Evolutionary conservation across 2,329 filamentous ascomycete species (phyloP), one percentile per base, ranked within the genome.

Genomic region (Torrubiellomyces zombiae): DNA sequence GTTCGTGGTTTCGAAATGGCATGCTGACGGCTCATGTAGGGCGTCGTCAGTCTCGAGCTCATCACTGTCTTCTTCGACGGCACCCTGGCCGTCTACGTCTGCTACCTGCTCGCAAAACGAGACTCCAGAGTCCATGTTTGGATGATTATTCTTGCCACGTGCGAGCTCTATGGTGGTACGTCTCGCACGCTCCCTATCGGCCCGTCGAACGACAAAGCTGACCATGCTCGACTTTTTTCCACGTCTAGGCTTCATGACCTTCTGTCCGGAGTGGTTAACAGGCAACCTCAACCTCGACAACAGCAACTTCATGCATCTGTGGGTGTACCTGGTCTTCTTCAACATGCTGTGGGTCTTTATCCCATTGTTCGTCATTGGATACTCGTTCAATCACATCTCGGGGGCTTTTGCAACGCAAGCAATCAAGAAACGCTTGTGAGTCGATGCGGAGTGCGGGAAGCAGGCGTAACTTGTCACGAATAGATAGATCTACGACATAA

Each of bases 311-410:
- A 72, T 77, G 67, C 73, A 72, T 38, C 51, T 63, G 33, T 76
- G 70, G 70, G 53, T 75, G 9, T 76, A 75, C 36, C 51, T 77
- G 10, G 55, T 73, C 35, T 75, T 76, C 47, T 76, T 77, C 55
- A 77, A 77, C 47, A 62, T 59, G 37, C 50, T 75, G 4, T 77
- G 72, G 72, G 70, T 77, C 4, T 62, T 64, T 32, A 58, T 75
- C 32, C 72, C 72, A 1, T 28, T 65, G 2, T 76, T 69, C 44
- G 55, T 62, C 12, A 53, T 74, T 28, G 71, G 56, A 36, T 57
- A 69, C 28, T 56, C 62, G 2, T 56, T 58, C 20, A 35, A 40
- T 12, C 66, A 75, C 33, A 70, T 75, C 26, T 53, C 55, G 7
- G 49, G 58, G 27, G 67, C 68, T 0, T 63, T 71, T 35, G 46